A percentile compares a stretch with the other conserved stretches of the same genome.
Conservation (phyloP, 108 stramenopile genomes). For the Pelagomonas calceolata region DNA sequence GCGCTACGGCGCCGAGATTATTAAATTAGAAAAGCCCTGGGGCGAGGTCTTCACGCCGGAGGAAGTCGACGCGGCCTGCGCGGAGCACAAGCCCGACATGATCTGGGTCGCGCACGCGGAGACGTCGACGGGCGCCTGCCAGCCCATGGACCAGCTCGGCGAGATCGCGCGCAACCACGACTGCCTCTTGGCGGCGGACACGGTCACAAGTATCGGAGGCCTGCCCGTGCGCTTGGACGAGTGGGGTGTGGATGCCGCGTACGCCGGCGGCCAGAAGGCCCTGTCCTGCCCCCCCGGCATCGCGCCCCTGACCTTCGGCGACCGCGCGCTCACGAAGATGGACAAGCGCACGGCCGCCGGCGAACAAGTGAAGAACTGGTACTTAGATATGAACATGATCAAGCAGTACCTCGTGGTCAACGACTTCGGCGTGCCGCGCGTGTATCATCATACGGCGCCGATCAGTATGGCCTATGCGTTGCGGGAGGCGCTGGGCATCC, state of each 20-base stretch:
- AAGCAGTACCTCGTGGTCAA: not conserved
- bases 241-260: not conserved
- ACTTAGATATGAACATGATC: not conserved
- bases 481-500: not conserved
- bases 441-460: not conserved
- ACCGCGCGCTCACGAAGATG: not conserved
- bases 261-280: not conserved
- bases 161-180: not conserved
- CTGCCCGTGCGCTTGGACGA: not conserved
- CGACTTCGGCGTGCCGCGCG: not conserved
- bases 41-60: not conserved
- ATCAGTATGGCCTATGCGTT: not conserved
- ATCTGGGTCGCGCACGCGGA: not conserved
- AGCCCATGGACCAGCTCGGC: not conserved
- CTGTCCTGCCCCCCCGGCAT: not conserved
- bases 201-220: not conserved
- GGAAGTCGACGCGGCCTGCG: not conserved
- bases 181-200: not conserved
- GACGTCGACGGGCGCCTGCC: conserved; percentile 1
- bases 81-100: not conserved
- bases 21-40: not conserved
- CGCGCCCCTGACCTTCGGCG: not conserved
- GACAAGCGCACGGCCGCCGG: not conserved
- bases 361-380: not conserved
- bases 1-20: not conserved